Conservation (phyloP, 305 asterid genomes). For the Ilex paraguariensis region DNA sequence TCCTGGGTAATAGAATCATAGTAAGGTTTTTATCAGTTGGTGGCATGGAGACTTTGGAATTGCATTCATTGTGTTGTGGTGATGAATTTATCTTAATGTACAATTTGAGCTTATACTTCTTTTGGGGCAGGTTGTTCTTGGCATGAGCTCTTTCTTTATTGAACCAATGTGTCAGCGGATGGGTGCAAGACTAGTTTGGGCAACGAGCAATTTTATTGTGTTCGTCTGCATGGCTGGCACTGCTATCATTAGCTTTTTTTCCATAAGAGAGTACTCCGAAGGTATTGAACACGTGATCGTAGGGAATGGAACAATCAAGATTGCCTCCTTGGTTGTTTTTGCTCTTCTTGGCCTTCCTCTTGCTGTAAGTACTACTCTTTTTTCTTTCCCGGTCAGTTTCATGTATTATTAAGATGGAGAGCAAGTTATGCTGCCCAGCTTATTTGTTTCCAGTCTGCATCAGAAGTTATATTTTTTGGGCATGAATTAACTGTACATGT, state of each 20-base stretch:
- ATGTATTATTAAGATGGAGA: not conserved
- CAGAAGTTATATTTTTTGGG: not conserved
- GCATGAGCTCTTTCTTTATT: slow-evolving; percentile 78
- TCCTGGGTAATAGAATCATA: too few species aligned
- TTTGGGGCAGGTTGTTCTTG: slow-evolving; percentile 77
- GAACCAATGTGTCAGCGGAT: slow-evolving; percentile 92
- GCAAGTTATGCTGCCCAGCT: not conserved
- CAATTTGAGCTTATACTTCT: slow-evolving; percentile 1
- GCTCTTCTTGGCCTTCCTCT: slow-evolving; percentile 96
- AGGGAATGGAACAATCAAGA: slow-evolving; percentile 61
- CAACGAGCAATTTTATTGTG: slow-evolving; percentile 76
- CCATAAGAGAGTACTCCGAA: slow-evolving; percentile 55
- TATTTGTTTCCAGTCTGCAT: not conserved
- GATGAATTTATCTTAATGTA: not conserved
- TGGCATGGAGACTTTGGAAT: not conserved
- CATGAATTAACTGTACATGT: slow-evolving; percentile 5
- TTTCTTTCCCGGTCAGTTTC: slow-evolving; percentile 5
- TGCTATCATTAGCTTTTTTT: slow-evolving; percentile 65
- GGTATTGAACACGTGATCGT: slow-evolving; percentile 77
- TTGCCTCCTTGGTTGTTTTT: slow-evolving; percentile 85
- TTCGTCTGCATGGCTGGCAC: slow-evolving; percentile 92
- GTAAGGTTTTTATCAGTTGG: too few species aligned
- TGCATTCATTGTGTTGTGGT: not conserved
- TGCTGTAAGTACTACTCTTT: slow-evolving; percentile 57
- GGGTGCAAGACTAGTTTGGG: slow-evolving; percentile 93